These are phyloP conservation scores for Trichomonascaceae sp. DNA, from an alignment of 1,139 yeast genomes.

Conservation along the genomic window DNA sequence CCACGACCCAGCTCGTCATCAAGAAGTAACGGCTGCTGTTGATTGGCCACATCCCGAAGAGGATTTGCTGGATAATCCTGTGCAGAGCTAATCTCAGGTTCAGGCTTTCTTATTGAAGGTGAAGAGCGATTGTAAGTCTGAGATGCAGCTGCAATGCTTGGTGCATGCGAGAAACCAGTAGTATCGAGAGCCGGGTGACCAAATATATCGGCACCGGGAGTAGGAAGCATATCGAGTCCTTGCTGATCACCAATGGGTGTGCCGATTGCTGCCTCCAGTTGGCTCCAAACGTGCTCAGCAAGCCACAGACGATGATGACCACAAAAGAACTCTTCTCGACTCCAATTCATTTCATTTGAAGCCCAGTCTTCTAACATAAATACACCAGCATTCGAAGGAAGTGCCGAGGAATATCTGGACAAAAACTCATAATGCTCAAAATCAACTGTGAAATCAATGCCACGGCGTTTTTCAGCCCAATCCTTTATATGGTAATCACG, in stretches of 20 bases:
- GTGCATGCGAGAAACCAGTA: background rate
- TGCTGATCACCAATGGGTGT: background rate
- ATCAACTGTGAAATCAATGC: slow-evolving; percentile 36
- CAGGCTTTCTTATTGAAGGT: background rate
- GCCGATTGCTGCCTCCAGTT: slow-evolving; percentile 30
- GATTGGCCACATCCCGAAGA: slow-evolving; percentile 3
- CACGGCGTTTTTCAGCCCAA: slow-evolving; percentile 33
- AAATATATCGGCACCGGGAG: background rate
- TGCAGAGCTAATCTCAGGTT: background rate
- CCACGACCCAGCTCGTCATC: slow-evolving; percentile 19
- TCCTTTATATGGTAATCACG: slow-evolving; percentile 33
- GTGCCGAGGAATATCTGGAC: slow-evolving; percentile 29
- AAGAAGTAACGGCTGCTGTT: slow-evolving; percentile 4
- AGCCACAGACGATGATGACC: slow-evolving; percentile 35
- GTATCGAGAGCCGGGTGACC: slow-evolving; percentile 2
- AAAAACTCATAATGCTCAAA: slow-evolving; percentile 36
- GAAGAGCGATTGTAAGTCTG: background rate
- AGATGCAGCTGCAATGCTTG: background rate
- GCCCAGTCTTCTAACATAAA: slow-evolving; percentile 35
- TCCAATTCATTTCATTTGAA: slow-evolving; percentile 30
- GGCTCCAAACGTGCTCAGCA: slow-evolving; percentile 34
- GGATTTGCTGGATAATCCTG: background rate
- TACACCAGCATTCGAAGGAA: slow-evolving; percentile 31
- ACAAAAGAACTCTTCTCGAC: slow-evolving; percentile 30
- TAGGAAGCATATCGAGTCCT: background rate